Evolutionary conservation across 306 rosid genomes (phyloP), one percentile per base, ranked within the genome.

Genomic region (Sesbania bispinosa): DNA sequence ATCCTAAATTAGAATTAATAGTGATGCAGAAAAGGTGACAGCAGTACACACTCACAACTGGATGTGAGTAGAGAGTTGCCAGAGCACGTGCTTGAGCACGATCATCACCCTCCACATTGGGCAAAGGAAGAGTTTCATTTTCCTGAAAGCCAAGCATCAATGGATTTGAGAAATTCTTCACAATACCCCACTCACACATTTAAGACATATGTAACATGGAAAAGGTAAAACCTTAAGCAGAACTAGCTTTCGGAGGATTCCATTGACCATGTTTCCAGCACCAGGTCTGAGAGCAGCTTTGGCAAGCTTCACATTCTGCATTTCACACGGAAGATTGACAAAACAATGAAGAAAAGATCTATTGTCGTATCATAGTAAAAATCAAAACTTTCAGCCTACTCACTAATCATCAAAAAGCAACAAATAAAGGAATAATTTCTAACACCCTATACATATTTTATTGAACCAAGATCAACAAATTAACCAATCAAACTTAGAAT

Each of bases 241-340:
- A 72, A 70, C 88, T 67, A 92, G 96, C 85, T 87, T 92, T 70
- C 93, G 81, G 29, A 92, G 93, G 66, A 92, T 84, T 46, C 91
- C 97, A 69, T 92, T 92, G 81, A 92, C 96, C 97, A 92, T 71
- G 83, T 87, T 92, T 27, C 96, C 93, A 75, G 97, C 97, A 79
- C 97, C 97, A 32, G 92, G 90, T 79, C 97, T 85, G 55, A 92
- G 93, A 79, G 97, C 86, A 77, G 80, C 83, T 77, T 92, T 92
- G 0, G 96, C 97, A 77, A 92, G 97, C 85, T 78, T 83, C 69
- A 89, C 96, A 67, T 92, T 92, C 97, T 92, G 87, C 87, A 83
- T 73, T 42, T 65, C 73, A 76, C 24, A 29, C 18, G 52, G 63
- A 10, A 61, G 7, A 51, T 61, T 30, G 50, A 32, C 7, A 77